These are phyloP conservation scores for Solanum peruvianum DNA, from an alignment of 257 asterid genomes.

Conservation along the genomic window DNA sequence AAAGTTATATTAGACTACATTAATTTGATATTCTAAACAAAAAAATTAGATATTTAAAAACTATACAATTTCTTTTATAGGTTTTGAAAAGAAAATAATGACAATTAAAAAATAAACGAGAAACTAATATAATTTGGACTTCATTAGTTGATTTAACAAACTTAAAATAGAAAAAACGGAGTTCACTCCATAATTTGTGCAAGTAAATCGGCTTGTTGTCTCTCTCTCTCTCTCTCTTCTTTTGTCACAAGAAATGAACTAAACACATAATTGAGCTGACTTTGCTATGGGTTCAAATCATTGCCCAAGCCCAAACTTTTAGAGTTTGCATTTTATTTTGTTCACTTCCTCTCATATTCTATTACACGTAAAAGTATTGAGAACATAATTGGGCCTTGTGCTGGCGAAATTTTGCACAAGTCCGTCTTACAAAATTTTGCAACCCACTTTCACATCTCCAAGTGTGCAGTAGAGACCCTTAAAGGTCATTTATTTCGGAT, in stretches of 20 bases:
- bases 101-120: no score
- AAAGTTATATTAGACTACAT: no score
- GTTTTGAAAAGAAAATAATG: no score
- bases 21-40: no score
- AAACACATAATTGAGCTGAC: no score
- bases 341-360: neutral
- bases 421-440: neutral
- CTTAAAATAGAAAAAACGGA: neutral
- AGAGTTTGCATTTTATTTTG: neutral
- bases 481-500: no score
- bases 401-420: neutral
- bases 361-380: neutral
- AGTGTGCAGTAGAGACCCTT: no score
- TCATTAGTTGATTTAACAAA: neutral
- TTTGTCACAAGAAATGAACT: neutral
- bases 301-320: neutral
- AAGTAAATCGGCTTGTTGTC: neutral
- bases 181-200: neutral
- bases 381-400: neutral
- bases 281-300: neutral
- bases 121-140: neutral
- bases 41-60: no score
- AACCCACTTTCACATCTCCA: neutral
- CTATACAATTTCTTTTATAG: no score
- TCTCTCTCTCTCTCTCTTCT: neutral